Evolutionary conservation across 352 stramenopile species (phyloP), one percentile per base, ranked within the genome.

Genomic region (Globisporangium cylindrosporum): DNA sequence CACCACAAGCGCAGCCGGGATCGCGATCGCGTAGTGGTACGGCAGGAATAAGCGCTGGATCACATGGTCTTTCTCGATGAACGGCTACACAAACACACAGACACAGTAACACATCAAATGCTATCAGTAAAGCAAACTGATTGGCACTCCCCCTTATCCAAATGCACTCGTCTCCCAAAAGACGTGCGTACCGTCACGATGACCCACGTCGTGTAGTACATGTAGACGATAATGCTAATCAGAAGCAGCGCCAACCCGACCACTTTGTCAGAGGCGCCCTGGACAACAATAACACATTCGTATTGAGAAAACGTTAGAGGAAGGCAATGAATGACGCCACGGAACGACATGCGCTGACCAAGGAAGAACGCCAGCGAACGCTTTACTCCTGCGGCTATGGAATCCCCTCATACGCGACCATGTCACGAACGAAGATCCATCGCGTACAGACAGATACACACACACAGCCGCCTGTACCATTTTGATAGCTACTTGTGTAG

Each of bases 121-220:
- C 29, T 60, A 3, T 25, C 14, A 41, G 25, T 54, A 43, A 15
- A 46, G 27, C 34, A 58, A 34, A 34, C 36, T 41, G 36, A 36
- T 14, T 3, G 1, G 18, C 3, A 46, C 3, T 25, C 12, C 49
- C 34, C 18, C 14, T 62, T 36, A 18, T 46, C 41, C 15, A 20
- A 49, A 49, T n/a, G 43, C 43, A 22, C 7, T 51, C 18, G 18
- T 49, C 6, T 51, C 9, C 18, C 38, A 22, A 51, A 51, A n/a
- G 43, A 18, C 20, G 3, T 38, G 62, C 71, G 51, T 76, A 97
- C 91, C 85, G 91, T 91, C 53, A 97, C 77, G 69, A 97, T 80
- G 57, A 97, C 91, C 91, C 91, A 97, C 22, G 89, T 71, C 25
- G 86, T 96, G 81, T 97, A 97, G 76, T 97, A 97, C n/a, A 94